Conservation (phyloP, 2,329 filamentous ascomycete species). For the Helotiales sp. region DNA sequence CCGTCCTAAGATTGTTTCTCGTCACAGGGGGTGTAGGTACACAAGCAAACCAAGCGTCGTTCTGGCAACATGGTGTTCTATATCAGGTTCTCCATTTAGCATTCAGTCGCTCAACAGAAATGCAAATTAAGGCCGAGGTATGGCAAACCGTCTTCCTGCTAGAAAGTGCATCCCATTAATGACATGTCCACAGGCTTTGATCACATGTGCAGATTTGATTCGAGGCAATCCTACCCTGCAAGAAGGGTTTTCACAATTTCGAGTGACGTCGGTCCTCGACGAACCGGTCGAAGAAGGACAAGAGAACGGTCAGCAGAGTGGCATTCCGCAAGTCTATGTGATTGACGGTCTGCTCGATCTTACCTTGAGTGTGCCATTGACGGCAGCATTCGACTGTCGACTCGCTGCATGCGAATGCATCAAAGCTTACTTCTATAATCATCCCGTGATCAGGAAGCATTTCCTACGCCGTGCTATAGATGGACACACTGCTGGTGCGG, state of each 20-base stretch:
- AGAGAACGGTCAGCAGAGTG: constrained; percentile 47
- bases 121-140: constrained; percentile 81
- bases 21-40: constrained; percentile 78
- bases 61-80: constrained; percentile 80
- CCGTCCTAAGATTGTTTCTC: constrained; percentile 84
- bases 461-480: constrained; percentile 88
- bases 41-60: constrained; percentile 78
- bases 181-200: constrained; percentile 60
- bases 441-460: constrained; percentile 78
- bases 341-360: constrained; percentile 91
- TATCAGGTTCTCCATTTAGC: constrained; percentile 79
- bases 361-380: constrained; percentile 66
- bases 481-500: constrained; percentile 73
- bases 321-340: constrained; percentile 72
- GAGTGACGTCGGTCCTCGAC: constrained; percentile 64
- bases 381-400: constrained; percentile 74
- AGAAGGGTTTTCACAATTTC: constrained; percentile 84
- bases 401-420: constrained; percentile 87
- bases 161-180: constrained; percentile 15
- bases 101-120: constrained; percentile 71
- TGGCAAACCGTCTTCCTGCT: constrained; percentile 9
- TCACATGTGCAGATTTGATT: constrained; percentile 86
- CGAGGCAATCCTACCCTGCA: constrained; percentile 77
- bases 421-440: constrained; percentile 86
- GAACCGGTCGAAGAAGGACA: constrained; percentile 36